These are phyloP conservation scores for Lachnum nothofagi DNA, from an alignment of 2,329 filamentous ascomycete genomes.

Conservation along the genomic window DNA sequence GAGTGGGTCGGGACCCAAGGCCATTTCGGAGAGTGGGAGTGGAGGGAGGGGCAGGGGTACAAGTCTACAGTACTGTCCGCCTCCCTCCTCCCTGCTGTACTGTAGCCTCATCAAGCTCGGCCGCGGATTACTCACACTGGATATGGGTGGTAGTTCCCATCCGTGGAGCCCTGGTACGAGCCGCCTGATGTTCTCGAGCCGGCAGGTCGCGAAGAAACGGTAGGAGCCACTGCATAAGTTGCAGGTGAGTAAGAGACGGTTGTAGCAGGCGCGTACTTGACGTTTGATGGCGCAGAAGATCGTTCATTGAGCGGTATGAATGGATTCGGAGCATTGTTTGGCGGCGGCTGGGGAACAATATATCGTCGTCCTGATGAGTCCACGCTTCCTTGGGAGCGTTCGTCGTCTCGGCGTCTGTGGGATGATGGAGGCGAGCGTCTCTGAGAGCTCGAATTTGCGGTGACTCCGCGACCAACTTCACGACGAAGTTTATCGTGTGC, in stretches of 20 bases:
- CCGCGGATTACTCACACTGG: conserved; percentile 5
- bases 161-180: conserved; percentile 7
- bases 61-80: background rate
- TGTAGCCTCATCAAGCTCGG: background rate
- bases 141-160: conserved; percentile 27
- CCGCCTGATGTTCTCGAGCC: background rate
- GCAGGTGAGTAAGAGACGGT: conserved; percentile 4
- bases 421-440: conserved; percentile 6
- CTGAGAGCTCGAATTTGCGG: conserved; percentile 3
- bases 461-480: conserved; percentile 1
- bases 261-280: conserved; percentile 6
- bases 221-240: conserved; percentile 10
- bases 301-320: conserved; percentile 18
- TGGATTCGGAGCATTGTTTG: conserved; percentile 19
- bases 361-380: conserved; percentile 8
- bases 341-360: conserved; percentile 14
- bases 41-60: background rate
- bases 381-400: conserved; percentile 1
- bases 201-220: conserved; percentile 1
- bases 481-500: conserved; percentile 4
- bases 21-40: too few species aligned
- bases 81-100: background rate
- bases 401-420: background rate
- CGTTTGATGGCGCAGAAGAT: conserved; percentile 4
- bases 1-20: background rate